These are phyloP conservation scores for Lyophyllum decastes DNA, from an alignment of 768 basidiomycete genomes.

Conservation along the genomic window DNA sequence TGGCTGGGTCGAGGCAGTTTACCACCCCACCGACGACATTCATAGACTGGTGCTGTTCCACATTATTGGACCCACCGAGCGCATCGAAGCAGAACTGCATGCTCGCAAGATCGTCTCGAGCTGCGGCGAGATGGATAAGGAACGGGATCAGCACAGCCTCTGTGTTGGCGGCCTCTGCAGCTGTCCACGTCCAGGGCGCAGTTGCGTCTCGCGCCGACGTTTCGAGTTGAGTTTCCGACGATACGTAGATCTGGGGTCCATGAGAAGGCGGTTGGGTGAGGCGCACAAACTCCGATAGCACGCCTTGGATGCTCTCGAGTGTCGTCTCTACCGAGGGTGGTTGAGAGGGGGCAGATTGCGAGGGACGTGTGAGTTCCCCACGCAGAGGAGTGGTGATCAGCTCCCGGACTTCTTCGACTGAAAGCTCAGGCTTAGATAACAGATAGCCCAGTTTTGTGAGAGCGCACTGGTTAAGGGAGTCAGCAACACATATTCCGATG, in stretches of 20 bases:
- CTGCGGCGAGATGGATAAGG: conserved; percentile 77
- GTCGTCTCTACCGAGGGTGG: conserved; percentile 45
- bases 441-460: conserved; percentile 89
- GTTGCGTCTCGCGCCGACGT: conserved; percentile 42
- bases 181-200: conserved; percentile 80
- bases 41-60: conserved; percentile 30
- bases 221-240: conserved; percentile 37
- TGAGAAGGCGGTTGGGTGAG: conserved; percentile 46
- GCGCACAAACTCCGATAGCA: conserved; percentile 70
- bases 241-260: conserved; percentile 35
- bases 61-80: conserved; percentile 21
- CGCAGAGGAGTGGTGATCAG: conserved; percentile 80
- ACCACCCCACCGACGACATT: conserved; percentile 68
- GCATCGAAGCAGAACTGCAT: conserved; percentile 60
- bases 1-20: conserved; percentile 70
- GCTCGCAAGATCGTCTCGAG: conserved; percentile 64
- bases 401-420: conserved; percentile 64
- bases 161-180: conserved; percentile 68
- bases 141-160: conserved; percentile 76
- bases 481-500: neutral
- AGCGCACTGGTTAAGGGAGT: conserved; percentile 60
- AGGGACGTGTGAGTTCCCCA: conserved; percentile 76
- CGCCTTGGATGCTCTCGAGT: conserved; percentile 60
- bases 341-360: conserved; percentile 43
- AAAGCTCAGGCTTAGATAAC: conserved; percentile 81